phyloP scores from a whole-genome alignment of 2,329 filamentous ascomycete genomes.

The Fusarium verrucosum region DNA sequence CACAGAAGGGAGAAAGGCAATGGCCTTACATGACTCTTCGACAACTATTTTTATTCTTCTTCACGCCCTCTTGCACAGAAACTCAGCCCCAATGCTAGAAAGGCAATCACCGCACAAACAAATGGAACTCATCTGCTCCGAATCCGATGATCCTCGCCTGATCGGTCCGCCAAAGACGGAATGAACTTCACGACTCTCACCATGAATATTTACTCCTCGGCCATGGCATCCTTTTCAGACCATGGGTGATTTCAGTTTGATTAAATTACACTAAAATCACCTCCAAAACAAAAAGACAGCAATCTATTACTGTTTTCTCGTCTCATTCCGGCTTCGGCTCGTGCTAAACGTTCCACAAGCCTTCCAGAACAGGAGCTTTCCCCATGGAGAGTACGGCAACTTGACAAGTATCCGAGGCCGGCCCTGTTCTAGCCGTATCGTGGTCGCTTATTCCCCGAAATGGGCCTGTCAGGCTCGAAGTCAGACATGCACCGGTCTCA shows the following conservation, averaged over 20 bases:
- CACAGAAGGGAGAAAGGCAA: no score
- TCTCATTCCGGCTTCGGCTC: constrained; percentile 20
- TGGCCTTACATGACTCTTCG: no score
- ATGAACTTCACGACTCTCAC: constrained; percentile 7
- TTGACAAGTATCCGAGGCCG: constrained; percentile 25
- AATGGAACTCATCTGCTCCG: neutral
- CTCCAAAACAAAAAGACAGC: constrained; percentile 3
- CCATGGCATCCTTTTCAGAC: neutral
- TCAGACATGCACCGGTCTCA: constrained; percentile 41
- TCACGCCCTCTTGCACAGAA: neutral
- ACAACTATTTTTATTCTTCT: no score
- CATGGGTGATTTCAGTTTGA: constrained; percentile 10
- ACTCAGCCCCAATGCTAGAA: no score
- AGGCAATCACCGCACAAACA: neutral
- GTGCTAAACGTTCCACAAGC: constrained; percentile 31
- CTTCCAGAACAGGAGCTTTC: constrained; percentile 26
- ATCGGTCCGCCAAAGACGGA: neutral
- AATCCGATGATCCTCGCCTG: neutral
- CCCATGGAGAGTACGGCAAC: constrained; percentile 23
- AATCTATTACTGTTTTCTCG: constrained; percentile 17
- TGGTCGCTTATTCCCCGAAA: constrained; percentile 34
- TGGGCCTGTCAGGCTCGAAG: constrained; percentile 43
- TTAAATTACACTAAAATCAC: neutral
- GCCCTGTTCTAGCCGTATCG: constrained; percentile 17
- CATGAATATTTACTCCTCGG: constrained; percentile 15